phyloP scores from a whole-genome alignment of 2,329 filamentous ascomycete genomes.

The Chaetomium olivaceum region DNA sequence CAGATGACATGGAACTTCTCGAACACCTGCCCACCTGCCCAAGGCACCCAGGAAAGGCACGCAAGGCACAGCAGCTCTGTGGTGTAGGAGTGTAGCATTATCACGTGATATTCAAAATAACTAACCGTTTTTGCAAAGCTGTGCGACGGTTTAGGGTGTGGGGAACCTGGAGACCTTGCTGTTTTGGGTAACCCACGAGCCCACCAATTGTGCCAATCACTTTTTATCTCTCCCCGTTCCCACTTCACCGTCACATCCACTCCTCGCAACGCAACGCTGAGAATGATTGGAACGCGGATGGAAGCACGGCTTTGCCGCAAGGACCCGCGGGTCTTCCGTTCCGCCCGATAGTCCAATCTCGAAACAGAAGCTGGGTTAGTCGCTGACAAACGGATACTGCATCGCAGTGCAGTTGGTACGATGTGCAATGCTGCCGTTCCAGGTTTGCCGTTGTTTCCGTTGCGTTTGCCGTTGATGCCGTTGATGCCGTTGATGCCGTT shows the following conservation, averaged over 20 bases:
- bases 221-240: neutral
- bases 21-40: neutral
- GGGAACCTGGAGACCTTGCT: neutral
- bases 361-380: neutral
- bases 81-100: neutral
- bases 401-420: too few species aligned
- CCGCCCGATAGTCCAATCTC: neutral
- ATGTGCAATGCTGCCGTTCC: neutral
- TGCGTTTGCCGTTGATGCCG: neutral
- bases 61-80: too few species aligned
- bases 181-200: neutral
- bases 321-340: conserved; percentile 2
- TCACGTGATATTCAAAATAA: conserved; percentile 14
- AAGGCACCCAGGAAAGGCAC: too few species aligned
- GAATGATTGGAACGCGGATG: conserved; percentile 26
- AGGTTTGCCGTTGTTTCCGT: neutral
- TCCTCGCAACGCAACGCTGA: neutral
- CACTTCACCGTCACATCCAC: neutral
- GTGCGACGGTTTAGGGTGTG: neutral
- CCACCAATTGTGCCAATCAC: too few species aligned
- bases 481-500: neutral
- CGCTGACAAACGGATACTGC: neutral
- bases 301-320: conserved; percentile 16
- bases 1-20: conserved; percentile 10
- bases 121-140: neutral